Base-by-base conservation (phyloP, 768 basidiomycete genomes). In the Lactifluus subvellereus region DNA sequence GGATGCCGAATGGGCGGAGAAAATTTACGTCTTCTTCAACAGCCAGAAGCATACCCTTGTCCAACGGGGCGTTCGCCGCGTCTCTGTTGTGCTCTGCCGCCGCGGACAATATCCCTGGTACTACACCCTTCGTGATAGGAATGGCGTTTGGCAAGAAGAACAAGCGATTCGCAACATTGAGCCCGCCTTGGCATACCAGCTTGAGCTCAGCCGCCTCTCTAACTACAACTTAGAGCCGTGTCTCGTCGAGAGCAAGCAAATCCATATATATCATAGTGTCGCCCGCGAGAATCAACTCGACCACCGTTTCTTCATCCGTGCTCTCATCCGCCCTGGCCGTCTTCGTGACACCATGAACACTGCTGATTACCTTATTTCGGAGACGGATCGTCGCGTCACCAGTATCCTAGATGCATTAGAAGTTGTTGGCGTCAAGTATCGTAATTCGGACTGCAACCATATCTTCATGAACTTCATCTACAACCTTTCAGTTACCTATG, bases 381-480 rank as follows among this genome's bases (percentile, higher is more conserved):
- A 99, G 78, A 95, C 95, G 13, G 97, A 99, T 71, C 90, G 97
- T 51, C 85, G 98, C 13, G 91, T 98, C 65, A 96, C 92, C 47
- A 89, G 84, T 70, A 86, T 98, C 68, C 80, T 99, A 65, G 97
- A 99, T 74, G 90, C 95, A 2, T 82, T 98, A 35, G 96, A 98
- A 74, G 89, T 98, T 59, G 93, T 96, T 71, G 87, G 84, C 68
- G 91, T 91, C 8, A 84, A 93, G 70, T 82, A 95, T 70, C 86
- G 95, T 64, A 92, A 89, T 68, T 91, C 96, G 4, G 96, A 98
- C 72, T 94, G 93, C 78, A 98, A 98, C 75, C 95, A 98, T 74
- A 97, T 98, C 73, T 95, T 94, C 79, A 87, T 98, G 86, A 98
- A 98, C 79, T 99, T 98, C 74, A 87, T 98, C 70, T 98, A 98